Evolutionary conservation across 2,329 filamentous ascomycete species (phyloP).

Genomic region (Neoscytalidium dimidiatum): DNA sequence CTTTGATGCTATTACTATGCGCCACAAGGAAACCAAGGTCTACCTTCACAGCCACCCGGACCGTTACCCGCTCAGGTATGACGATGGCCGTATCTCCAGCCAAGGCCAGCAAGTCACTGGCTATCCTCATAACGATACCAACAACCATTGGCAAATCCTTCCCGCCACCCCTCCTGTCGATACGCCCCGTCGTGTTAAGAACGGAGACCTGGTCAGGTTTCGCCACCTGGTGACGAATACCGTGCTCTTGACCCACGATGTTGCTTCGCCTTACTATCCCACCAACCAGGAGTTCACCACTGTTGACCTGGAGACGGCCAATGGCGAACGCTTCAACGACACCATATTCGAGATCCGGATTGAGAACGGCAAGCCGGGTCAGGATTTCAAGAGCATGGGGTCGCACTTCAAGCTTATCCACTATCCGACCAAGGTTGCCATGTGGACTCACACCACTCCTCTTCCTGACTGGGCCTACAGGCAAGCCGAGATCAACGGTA

Average conservation of each 20-base stretch:
- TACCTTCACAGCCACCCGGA: slow-evolving; percentile 94
- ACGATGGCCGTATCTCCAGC: slow-evolving; percentile 94
- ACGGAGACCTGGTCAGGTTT: slow-evolving; percentile 83
- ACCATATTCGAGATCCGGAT: slow-evolving; percentile 92
- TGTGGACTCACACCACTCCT: slow-evolving; percentile 97
- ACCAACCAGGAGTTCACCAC: slow-evolving; percentile 99
- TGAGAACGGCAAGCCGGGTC: slow-evolving; percentile 76
- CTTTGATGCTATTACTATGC: slow-evolving; percentile 82
- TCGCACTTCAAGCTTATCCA: slow-evolving; percentile 97
- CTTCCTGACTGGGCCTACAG: slow-evolving; percentile 98
- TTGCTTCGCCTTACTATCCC: slow-evolving; percentile 92
- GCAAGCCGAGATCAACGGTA: slow-evolving; percentile 98
- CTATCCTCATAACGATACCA: slow-evolving; percentile 97
- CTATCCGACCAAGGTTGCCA: slow-evolving; percentile 90
- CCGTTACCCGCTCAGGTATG: slow-evolving; percentile 88
- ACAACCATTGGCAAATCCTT: slow-evolving; percentile 96
- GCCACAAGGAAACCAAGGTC: slow-evolving; percentile 96
- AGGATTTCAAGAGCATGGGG: slow-evolving; percentile 87
- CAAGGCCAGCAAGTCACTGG: slow-evolving; percentile 97
- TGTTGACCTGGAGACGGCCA: slow-evolving; percentile 69
- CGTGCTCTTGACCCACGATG: slow-evolving; percentile 89
- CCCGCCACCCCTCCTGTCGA: slow-evolving; percentile 60
- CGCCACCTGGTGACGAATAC: slow-evolving; percentile 84
- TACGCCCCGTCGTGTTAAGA: slow-evolving; percentile 67
- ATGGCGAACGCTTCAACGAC: slow-evolving; percentile 76